Conservation (phyloP, 2,329 filamentous ascomycete species). For the Penicillium sp. region DNA sequence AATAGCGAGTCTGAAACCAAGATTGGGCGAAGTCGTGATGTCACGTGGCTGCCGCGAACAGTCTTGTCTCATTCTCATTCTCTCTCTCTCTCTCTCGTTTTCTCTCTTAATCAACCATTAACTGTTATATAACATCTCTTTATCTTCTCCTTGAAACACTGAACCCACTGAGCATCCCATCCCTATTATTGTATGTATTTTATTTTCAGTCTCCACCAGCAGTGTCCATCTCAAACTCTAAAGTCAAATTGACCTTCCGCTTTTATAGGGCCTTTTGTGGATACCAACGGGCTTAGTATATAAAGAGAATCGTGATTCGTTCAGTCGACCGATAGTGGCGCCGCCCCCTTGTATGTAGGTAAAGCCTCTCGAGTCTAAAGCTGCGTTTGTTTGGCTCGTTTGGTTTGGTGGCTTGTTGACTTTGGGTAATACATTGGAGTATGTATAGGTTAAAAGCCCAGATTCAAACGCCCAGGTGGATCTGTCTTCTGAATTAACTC, state of each 20-base stretch:
- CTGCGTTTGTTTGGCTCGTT: neutral
- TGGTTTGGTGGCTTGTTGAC: neutral
- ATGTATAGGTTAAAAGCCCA: neutral
- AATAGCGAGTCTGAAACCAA: neutral
- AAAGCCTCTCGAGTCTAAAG: neutral
- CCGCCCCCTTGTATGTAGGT: neutral
- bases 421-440: neutral
- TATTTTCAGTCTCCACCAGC: too few relatives aligned
- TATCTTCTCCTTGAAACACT: too few relatives aligned
- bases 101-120: neutral
- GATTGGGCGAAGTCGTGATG: neutral
- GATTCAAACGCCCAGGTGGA: neutral
- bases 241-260: too few relatives aligned
- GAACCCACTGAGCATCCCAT: too few relatives aligned
- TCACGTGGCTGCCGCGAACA: neutral
- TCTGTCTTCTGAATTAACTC: neutral
- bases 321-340: neutral
- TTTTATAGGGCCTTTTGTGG: too few relatives aligned
- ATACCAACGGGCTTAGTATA: conserved; percentile 3
- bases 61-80: neutral
- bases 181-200: too few relatives aligned
- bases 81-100: too few relatives aligned
- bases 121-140: too few relatives aligned
- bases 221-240: too few relatives aligned
- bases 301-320: conserved; percentile 8